phyloP scores from a whole-genome alignment of 371 early-diverging fungal species.

The Funneliformis caledonium region DNA sequence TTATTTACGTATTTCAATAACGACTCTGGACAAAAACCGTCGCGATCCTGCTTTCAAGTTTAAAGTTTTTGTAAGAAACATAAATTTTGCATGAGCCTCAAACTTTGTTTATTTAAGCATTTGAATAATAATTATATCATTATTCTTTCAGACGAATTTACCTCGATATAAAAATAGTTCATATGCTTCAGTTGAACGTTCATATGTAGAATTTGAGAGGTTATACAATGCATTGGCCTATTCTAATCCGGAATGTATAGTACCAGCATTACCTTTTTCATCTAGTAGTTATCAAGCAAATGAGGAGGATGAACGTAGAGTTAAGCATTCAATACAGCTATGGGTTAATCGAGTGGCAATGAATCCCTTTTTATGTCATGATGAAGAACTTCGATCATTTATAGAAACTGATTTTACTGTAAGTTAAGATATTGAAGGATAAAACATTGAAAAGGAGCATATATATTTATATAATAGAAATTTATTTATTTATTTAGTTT shows the following conservation, averaged over 20 bases:
- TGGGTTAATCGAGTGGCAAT: slow-evolving; percentile 52
- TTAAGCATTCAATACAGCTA: slow-evolving; percentile 49
- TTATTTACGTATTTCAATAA: slow-evolving; percentile 17
- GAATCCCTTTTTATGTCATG: slow-evolving; percentile 52
- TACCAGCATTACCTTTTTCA: slow-evolving; percentile 50
- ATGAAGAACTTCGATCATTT: slow-evolving; percentile 58
- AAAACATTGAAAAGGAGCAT: background rate
- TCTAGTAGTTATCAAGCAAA: slow-evolving; percentile 46
- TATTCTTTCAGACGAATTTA: slow-evolving; percentile 46
- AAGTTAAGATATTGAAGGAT: background rate
- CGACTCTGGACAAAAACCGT: slow-evolving; percentile 25
- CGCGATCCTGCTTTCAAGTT: slow-evolving; percentile 39
- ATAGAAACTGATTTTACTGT: slow-evolving; percentile 59
- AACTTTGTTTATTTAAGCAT: background rate
- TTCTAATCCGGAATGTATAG: slow-evolving; percentile 57
- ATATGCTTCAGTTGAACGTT: slow-evolving; percentile 52
- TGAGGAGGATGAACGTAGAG: slow-evolving; percentile 52
- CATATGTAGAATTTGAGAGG: slow-evolving; percentile 54
- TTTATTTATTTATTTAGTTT: slow-evolving; percentile 4
- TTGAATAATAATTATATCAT: background rate
- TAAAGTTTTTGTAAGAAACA: slow-evolving; percentile 17
- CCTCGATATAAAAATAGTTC: slow-evolving; percentile 49
- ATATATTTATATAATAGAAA: background rate
- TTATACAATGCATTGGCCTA: slow-evolving; percentile 50
- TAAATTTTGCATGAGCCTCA: background rate